phyloP scores from a whole-genome alignment of 768 basidiomycete genomes.

The Termitomyces heimii region DNA sequence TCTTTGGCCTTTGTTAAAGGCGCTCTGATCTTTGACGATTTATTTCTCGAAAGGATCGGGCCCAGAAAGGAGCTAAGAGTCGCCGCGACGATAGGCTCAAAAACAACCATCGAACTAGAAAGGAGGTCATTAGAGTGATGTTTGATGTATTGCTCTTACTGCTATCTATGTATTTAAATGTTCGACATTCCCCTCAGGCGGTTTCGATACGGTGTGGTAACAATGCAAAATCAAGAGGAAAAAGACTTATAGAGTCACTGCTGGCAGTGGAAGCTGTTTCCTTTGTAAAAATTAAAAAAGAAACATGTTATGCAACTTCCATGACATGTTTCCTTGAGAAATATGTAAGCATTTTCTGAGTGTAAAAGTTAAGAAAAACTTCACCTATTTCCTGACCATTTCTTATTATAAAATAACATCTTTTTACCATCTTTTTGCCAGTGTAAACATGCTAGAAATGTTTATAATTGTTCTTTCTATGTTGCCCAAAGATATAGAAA shows the following conservation, averaged over 20 bases:
- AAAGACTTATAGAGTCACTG: background rate
- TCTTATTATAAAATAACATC: too few species aligned
- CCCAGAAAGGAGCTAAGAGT: background rate
- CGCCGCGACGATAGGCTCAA: background rate
- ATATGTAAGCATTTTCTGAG: too few species aligned
- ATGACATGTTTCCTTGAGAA: too few species aligned
- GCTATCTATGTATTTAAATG: background rate
- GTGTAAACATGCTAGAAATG: too few species aligned
- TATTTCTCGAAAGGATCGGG: background rate
- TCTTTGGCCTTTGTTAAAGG: background rate
- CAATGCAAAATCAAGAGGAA: background rate
- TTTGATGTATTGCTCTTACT: background rate
- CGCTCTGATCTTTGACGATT: background rate
- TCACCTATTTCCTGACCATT: too few species aligned
- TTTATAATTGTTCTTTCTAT: too few species aligned
- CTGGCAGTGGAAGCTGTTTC: too few species aligned
- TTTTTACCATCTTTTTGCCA: too few species aligned
- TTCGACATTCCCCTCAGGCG: background rate
- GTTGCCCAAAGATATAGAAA: too few species aligned
- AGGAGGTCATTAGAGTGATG: background rate
- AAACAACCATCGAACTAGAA: background rate
- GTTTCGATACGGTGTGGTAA: background rate
- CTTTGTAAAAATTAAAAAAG: too few species aligned
- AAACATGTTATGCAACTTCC: too few species aligned
- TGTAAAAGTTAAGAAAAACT: too few species aligned